phyloP scores from a whole-genome alignment of 768 basidiomycete genomes.

The Russula lepida region DNA sequence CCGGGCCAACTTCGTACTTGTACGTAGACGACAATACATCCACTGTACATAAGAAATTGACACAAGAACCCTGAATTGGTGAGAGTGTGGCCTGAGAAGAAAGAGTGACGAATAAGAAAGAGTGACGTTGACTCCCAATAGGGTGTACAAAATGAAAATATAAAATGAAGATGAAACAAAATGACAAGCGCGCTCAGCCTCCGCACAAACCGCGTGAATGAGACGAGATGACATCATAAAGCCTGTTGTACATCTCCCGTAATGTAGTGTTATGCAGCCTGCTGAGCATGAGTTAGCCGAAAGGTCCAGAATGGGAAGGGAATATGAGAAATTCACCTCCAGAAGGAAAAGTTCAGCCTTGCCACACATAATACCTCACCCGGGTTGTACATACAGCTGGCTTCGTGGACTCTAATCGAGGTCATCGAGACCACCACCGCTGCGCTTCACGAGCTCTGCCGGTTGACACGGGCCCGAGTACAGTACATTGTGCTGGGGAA shows the following conservation, averaged over 20 bases:
- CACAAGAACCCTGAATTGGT: background rate
- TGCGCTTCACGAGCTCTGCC: background rate
- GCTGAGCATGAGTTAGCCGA: background rate
- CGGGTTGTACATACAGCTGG: background rate
- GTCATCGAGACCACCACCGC: background rate
- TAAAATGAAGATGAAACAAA: background rate
- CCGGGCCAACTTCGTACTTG: background rate
- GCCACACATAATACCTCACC: background rate
- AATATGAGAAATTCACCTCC: background rate
- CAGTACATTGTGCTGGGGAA: conserved; percentile 23
- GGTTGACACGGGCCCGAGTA: conserved; percentile 20
- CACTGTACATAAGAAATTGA: background rate
- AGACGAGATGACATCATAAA: background rate
- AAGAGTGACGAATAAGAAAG: no score
- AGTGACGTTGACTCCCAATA: no score
- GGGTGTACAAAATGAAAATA: no score
- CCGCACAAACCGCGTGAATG: background rate
- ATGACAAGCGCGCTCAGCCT: background rate
- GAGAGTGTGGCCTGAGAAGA: background rate
- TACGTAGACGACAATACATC: background rate
- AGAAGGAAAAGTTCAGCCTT: background rate
- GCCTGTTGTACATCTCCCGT: background rate
- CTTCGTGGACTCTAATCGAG: conserved; percentile 1
- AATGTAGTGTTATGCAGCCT: background rate
- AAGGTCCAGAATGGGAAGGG: background rate